A percentile compares a stretch with the other conserved stretches of the same genome.
phyloP scores from a whole-genome alignment of 2,329 filamentous ascomycete species.

The Tympanopsis confertula region DNA sequence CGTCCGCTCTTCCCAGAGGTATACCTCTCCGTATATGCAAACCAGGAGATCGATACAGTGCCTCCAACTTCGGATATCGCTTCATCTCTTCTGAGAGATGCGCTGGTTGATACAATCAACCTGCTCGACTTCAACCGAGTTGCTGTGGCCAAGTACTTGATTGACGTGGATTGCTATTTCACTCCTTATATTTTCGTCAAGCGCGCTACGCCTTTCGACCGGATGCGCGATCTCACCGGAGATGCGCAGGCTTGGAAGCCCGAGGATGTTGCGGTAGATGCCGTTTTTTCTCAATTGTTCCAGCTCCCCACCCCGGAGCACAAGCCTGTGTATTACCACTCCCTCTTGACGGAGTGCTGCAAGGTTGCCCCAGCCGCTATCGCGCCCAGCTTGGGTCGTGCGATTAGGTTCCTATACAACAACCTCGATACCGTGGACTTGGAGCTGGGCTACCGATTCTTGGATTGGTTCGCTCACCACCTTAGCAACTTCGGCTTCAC shows the following conservation, averaged over 20 bases:
- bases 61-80: slow-evolving; percentile 51
- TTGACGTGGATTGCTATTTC: slow-evolving; percentile 65
- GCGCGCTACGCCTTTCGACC: slow-evolving; percentile 59
- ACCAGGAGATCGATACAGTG: slow-evolving; percentile 60
- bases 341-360: slow-evolving; percentile 61
- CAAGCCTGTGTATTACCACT: slow-evolving; percentile 65
- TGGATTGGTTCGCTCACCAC: slow-evolving; percentile 70
- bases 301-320: slow-evolving; percentile 58
- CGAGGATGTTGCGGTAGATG: slow-evolving; percentile 63
- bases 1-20: slow-evolving; percentile 57
- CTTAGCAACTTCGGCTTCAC: slow-evolving; percentile 69
- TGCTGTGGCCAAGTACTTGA: slow-evolving; percentile 55
- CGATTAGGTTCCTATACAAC: slow-evolving; percentile 60
- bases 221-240: slow-evolving; percentile 40
- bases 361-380: slow-evolving; percentile 64
- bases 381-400: slow-evolving; percentile 60
- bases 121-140: slow-evolving; percentile 63
- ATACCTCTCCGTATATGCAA: slow-evolving; percentile 60
- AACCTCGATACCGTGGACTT: slow-evolving; percentile 58
- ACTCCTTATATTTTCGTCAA: slow-evolving; percentile 58
- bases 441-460: slow-evolving; percentile 54
- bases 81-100: slow-evolving; percentile 54
- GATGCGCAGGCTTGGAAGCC: slow-evolving; percentile 57
- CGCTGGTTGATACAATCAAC: slow-evolving; percentile 61
- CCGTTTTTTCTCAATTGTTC: slow-evolving; percentile 63